Evolutionary conservation across 108 stramenopile species (phyloP).

Genomic region (Skeletonema menzelii): DNA sequence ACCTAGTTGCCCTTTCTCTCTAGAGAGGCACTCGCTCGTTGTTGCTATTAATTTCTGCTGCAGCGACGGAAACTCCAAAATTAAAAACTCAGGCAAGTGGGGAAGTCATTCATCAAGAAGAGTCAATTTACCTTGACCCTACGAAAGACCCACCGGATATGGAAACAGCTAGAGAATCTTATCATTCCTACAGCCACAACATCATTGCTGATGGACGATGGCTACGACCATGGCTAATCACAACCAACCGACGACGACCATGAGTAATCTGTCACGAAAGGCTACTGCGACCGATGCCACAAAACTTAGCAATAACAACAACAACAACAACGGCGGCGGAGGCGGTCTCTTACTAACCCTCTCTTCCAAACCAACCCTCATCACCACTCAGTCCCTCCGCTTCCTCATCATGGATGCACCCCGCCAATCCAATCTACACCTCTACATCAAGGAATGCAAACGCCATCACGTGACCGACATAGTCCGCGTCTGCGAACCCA

Average conservation of each 20-base stretch:
- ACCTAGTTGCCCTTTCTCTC: too few relatives aligned
- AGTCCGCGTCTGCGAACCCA: conserved; percentile 94
- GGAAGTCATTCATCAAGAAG: background rate
- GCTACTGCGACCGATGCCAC: background rate
- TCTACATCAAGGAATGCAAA: conserved; percentile 92
- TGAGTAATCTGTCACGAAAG: background rate
- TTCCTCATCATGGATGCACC: conserved; percentile 99
- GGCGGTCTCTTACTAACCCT: conserved; percentile 30
- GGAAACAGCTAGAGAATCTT: conserved; percentile 1
- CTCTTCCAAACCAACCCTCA: conserved; percentile 68
- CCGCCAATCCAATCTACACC: conserved; percentile 89
- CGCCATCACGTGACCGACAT: conserved; percentile 90
- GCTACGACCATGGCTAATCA: conserved; percentile 34
- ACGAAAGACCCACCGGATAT: background rate
- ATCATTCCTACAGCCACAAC: background rate
- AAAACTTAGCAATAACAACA: background rate
- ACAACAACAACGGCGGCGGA: background rate
- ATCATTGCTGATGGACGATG: conserved; percentile 29
- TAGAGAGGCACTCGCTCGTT: too few relatives aligned
- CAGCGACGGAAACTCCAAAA: background rate
- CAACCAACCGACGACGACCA: conserved; percentile 9
- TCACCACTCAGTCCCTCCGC: conserved; percentile 60
- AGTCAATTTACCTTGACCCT: background rate
- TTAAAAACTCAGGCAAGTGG: too few relatives aligned
- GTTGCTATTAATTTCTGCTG: too few relatives aligned